Percentiles rank a stretch among this genome's conserved stretches.
phyloP scores from a whole-genome alignment of 176 grass and related monocot genomes.

The Dendrocalamus sinicus region DNA sequence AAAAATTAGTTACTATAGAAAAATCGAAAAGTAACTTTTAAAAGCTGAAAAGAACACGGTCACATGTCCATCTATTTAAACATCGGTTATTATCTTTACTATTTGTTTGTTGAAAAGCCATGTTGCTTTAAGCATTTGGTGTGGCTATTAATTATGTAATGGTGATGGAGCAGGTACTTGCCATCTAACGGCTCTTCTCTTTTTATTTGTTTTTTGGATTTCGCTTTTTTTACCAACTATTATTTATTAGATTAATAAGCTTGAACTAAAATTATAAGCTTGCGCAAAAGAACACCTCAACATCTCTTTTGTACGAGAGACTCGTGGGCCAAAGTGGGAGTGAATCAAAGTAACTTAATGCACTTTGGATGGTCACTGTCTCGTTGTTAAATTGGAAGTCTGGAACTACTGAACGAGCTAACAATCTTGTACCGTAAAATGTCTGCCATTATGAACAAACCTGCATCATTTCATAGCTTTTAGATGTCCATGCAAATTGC shows the following conservation, averaged over 20 bases:
- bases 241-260: no score
- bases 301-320: background rate
- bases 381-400: background rate
- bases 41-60: no score
- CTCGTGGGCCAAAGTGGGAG: background rate
- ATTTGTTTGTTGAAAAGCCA: conserved; percentile 14
- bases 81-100: background rate
- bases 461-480: background rate
- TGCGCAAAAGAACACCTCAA: no score
- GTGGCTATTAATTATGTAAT: background rate
- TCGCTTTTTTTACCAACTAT: no score
- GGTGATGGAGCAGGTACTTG: background rate
- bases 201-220: no score
- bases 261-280: no score
- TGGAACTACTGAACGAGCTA: background rate
- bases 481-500: background rate
- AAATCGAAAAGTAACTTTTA: no score
- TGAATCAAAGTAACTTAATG: background rate
- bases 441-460: background rate
- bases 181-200: background rate
- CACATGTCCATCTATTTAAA: conserved; percentile 47
- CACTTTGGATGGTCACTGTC: background rate
- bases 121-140: background rate
- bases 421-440: background rate
- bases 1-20: no score